Percentiles rank a stretch among this genome's conserved stretches.
Conservation (phyloP, 2,329 filamentous ascomycete species). For the Xylariaceae sp. region DNA sequence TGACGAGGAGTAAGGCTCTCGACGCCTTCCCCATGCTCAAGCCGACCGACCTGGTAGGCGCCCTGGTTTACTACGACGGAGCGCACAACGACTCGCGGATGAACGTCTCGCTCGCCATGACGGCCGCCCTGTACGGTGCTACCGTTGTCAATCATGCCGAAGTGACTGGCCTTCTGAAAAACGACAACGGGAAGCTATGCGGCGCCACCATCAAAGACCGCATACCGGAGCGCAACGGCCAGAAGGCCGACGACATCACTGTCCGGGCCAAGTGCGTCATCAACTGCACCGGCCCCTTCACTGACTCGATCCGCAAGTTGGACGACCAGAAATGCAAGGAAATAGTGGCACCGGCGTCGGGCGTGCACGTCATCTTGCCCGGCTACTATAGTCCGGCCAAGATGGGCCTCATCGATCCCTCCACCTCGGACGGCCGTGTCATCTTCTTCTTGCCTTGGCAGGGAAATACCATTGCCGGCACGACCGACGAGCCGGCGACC, state of each 20-base stretch:
- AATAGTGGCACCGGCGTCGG: slow-evolving; percentile 80
- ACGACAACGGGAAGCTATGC: slow-evolving; percentile 64
- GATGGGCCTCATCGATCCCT: slow-evolving; percentile 84
- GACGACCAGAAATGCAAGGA: slow-evolving; percentile 67
- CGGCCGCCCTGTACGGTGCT: slow-evolving; percentile 77
- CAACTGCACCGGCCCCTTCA: slow-evolving; percentile 86
- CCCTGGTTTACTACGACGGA: slow-evolving; percentile 86
- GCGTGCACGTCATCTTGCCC: slow-evolving; percentile 80
- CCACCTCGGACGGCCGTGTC: slow-evolving; percentile 80
- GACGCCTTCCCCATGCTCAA: slow-evolving; percentile 88
- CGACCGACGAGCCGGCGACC: slow-evolving; percentile 71
- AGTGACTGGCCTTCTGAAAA: slow-evolving; percentile 71
- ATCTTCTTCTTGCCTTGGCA: slow-evolving; percentile 95
- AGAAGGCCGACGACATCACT: slow-evolving; percentile 56
- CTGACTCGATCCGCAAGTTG: slow-evolving; percentile 78
- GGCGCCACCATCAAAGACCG: slow-evolving; percentile 70
- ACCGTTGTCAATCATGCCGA: slow-evolving; percentile 81
- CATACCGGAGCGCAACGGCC: slow-evolving; percentile 59
- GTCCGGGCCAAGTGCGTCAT: slow-evolving; percentile 77
- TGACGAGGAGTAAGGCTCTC: slow-evolving; percentile 78
- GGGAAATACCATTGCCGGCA: slow-evolving; percentile 86
- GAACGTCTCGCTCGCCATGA: slow-evolving; percentile 86
- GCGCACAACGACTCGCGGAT: slow-evolving; percentile 89
- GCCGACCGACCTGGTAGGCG: slow-evolving; percentile 70
- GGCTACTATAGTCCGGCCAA: slow-evolving; percentile 80